Evolutionary conservation across 2,329 filamentous ascomycete species (phyloP), one percentile per base, ranked within the genome.

Genomic region (Arthrobotrys iridis): DNA sequence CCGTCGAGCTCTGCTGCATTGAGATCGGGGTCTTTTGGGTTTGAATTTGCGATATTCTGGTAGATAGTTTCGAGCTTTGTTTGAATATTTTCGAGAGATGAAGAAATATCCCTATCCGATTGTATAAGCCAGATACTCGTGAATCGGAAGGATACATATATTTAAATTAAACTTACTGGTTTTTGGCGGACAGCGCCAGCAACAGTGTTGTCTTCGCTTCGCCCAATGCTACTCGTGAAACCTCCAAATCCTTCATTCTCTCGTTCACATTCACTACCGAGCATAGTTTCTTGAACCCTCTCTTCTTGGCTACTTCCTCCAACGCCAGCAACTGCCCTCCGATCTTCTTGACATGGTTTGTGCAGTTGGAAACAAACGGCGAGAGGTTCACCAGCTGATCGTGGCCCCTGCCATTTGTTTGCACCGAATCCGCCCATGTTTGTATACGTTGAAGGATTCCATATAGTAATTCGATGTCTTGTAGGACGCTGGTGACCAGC

Each of bases 141-240:
- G n/a, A n/a, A 22, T 26, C 15, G 22, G 26, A 24, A 33, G n/a
- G 24, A 35, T 15, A 18, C 7, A 57, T 33, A 7, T n/a, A n/a
- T n/a, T 24, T 52, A n/a, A n/a, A 52, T 52, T 6, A 15, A 28
- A 59, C 55, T 43, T 37, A 64, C 59, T 64, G 37, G n/a, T 40
- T 30, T 18, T 30, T 64, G 8, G 45, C 10, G 26, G 59, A 50
- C 37, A 64, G 40, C 0, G 59, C 59, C 22, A 64, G 28, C 6
- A 64, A 28, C 18, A 64, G 15, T n/a, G 59, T 50, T 20, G 45
- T 35, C 28, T 64, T 64, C 13, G 59, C 41, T 11, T 15, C 26
- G 30, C 48, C 59, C 15, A 64, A 40, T 8, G 35, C 41, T 15
- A n/a, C 3, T 11, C 59, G 33, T n/a, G 59, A 40, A 2, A 15